A percentile compares a stretch with the other conserved stretches of the same genome.
Conservation (phyloP, 805 yeast genomes). For the Saccharomycopsis microspora region DNA sequence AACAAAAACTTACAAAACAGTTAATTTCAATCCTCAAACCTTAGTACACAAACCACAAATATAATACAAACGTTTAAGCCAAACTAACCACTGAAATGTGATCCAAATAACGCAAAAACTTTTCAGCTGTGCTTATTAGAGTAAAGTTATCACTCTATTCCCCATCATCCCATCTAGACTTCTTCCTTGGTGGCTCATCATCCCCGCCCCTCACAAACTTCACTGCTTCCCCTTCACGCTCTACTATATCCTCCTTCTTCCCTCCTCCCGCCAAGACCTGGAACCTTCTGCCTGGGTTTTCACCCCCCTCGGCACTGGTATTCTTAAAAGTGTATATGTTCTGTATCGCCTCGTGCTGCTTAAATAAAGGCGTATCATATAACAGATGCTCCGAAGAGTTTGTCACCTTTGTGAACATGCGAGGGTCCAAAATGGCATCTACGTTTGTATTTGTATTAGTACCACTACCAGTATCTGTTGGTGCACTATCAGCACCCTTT, state of each 20-base stretch:
- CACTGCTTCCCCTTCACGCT: conserved; percentile 5
- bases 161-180: conserved; percentile 15
- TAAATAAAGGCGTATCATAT: conserved; percentile 49
- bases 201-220: conserved; percentile 7
- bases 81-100: too few species aligned
- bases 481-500: not conserved
- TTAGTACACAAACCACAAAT: too few species aligned
- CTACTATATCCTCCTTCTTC: not conserved
- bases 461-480: not conserved
- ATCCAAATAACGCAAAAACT: too few species aligned
- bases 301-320: not conserved
- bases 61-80: too few species aligned
- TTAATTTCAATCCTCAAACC: too few species aligned
- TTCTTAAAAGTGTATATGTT: conserved; percentile 35
- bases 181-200: not conserved
- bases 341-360: conserved; percentile 37
- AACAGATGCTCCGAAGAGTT: conserved; percentile 23
- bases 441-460: not conserved
- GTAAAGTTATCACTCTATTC: conserved; percentile 4
- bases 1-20: too few species aligned
- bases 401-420: conserved; percentile 34
- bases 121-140: too few species aligned
- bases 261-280: conserved; percentile 9
- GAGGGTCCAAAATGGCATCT: conserved; percentile 45
- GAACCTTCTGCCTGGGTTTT: conserved; percentile 1